Evolutionary conservation across 2,329 filamentous ascomycete species (phyloP).

Genomic region (Thermoascus crustaceus): DNA sequence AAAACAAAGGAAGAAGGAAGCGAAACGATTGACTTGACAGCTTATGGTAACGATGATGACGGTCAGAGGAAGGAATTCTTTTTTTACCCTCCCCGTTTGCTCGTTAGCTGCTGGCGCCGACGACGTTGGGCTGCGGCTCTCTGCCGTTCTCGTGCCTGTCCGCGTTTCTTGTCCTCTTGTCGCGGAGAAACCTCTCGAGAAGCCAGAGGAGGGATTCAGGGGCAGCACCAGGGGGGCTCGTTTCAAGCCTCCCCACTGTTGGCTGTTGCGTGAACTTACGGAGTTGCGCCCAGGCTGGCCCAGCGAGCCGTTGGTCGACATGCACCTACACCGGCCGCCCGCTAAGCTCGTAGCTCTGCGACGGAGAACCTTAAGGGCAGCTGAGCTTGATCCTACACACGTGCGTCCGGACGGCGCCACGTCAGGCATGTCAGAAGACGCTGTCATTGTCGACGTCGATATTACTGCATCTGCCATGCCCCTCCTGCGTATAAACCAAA

Average conservation of each 20-base stretch:
- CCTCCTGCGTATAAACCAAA: no score
- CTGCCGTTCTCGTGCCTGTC: constrained; percentile 1
- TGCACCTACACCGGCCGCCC: constrained; percentile 4
- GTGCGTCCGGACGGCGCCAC: not conserved
- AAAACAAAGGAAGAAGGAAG: not conserved
- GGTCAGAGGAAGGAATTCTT: constrained; percentile 1
- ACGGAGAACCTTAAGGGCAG: no score
- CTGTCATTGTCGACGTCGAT: no score
- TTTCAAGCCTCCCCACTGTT: not conserved
- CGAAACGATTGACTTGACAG: not conserved
- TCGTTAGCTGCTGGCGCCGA: constrained; percentile 1
- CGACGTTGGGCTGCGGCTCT: not conserved
- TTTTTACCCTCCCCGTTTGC: not conserved
- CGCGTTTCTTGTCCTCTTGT: not conserved
- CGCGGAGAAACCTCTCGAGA: not conserved
- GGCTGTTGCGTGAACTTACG: no score
- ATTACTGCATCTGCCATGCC: no score
- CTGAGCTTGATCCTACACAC: not conserved
- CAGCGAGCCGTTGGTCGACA: constrained; percentile 6
- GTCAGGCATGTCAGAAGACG: no score
- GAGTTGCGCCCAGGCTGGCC: constrained; percentile 4
- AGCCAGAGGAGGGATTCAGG: constrained; percentile 2
- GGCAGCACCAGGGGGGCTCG: constrained; percentile 1
- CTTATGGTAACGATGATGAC: not conserved
- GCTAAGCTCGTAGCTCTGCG: constrained; percentile 7